Evolutionary conservation across 1,284 basidiomycete species (phyloP).

Genomic region (Apiotrichum gamsii): DNA sequence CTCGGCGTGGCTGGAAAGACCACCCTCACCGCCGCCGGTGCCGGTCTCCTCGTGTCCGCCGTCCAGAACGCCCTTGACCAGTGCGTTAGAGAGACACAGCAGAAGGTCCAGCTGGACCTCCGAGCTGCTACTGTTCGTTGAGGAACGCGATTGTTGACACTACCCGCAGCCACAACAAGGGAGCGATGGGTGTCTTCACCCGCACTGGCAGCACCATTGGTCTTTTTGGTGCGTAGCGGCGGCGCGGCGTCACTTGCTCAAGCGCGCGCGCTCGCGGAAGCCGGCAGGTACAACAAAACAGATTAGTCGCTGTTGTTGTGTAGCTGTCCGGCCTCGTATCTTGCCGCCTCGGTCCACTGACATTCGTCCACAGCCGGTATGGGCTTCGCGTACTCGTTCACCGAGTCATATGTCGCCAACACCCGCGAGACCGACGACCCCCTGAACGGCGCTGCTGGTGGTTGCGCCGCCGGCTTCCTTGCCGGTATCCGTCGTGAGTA

Average conservation of each 20-base stretch:
- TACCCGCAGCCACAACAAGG: conserved; percentile 58
- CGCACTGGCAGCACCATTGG: conserved; percentile 71
- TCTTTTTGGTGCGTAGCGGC: conserved; percentile 67
- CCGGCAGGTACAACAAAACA: no score
- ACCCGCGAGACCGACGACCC: conserved; percentile 72
- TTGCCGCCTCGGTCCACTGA: conserved; percentile 3
- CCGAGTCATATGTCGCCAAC: conserved; percentile 75
- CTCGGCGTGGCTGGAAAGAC: conserved; percentile 53
- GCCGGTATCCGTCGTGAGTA: conserved; percentile 72
- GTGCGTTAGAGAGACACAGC: no score
- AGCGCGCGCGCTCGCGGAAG: no score
- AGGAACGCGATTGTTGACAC: not conserved
- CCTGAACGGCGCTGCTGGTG: conserved; percentile 77
- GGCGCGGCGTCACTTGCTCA: no score
- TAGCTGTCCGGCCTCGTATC: no score
- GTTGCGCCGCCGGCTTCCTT: conserved; percentile 87
- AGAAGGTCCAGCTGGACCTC: no score
- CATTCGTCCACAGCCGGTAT: conserved; percentile 79
- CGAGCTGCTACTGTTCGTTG: not conserved
- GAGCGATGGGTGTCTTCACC: conserved; percentile 80
- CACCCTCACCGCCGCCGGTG: conserved; percentile 63
- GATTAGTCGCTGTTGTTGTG: no score
- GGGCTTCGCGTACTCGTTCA: conserved; percentile 79
- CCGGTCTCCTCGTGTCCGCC: conserved; percentile 70
- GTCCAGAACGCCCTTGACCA: conserved; percentile 75